Conservation (phyloP, 306 rosid genomes). For the Psophocarpus tetragonolobus region DNA sequence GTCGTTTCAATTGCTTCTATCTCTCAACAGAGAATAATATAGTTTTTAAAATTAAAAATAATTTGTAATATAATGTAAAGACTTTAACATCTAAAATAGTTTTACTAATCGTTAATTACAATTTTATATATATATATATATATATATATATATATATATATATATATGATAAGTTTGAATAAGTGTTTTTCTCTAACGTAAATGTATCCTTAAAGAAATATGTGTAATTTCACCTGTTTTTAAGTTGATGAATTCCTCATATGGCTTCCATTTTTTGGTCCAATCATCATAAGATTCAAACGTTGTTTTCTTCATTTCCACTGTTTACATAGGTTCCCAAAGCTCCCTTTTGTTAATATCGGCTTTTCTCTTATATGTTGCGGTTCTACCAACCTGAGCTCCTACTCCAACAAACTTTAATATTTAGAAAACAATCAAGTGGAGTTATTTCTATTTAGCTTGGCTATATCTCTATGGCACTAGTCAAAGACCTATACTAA, state of each 20-base stretch:
- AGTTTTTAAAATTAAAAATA: neutral
- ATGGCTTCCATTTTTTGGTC: neutral
- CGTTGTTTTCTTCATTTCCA: neutral
- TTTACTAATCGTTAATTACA: too few species aligned
- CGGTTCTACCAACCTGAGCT: conserved; percentile 43
- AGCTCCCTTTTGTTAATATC: conserved; percentile 22
- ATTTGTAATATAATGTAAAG: neutral
- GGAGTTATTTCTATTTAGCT: conserved; percentile 35
- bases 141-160: too few species aligned
- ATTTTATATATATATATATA: too few species aligned
- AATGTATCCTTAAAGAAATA: neutral
- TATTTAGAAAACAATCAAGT: conserved; percentile 28
- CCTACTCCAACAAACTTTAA: conserved; percentile 27
- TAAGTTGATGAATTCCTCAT: conserved; percentile 23
- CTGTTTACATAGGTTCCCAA: conserved; percentile 1
- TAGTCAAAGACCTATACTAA: conserved; percentile 37
- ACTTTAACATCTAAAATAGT: too few species aligned
- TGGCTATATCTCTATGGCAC: conserved; percentile 27
- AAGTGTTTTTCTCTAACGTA: too few species aligned
- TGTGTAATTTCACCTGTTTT: conserved; percentile 25
- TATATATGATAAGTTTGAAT: too few species aligned
- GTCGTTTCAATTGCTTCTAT: neutral
- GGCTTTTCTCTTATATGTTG: conserved; percentile 35
- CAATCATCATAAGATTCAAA: neutral
- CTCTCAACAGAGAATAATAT: neutral